phyloP scores from a whole-genome alignment of 805 yeast species.

The Phaffomyces opuntiae region DNA sequence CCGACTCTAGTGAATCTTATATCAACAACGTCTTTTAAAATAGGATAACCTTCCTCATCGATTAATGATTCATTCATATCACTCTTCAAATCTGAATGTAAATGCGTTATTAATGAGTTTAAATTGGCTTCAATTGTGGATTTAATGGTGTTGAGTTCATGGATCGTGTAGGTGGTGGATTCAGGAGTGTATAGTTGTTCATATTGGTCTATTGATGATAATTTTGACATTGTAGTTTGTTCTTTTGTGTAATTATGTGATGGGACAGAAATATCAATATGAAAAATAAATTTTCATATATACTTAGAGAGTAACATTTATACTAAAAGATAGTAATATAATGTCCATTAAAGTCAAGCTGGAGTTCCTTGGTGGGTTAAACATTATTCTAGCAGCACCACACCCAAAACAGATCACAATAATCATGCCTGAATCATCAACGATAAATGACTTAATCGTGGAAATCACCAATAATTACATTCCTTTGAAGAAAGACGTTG shows the following conservation, averaged over 20 bases:
- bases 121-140: background rate
- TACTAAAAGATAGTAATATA: background rate
- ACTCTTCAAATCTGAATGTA: constrained; percentile 1
- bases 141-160: background rate
- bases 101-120: background rate
- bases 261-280: background rate
- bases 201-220: constrained; percentile 2
- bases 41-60: constrained; percentile 76
- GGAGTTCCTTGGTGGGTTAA: constrained; percentile 62
- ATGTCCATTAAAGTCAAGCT: background rate
- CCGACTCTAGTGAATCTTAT: constrained; percentile 55
- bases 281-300: background rate
- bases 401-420: constrained; percentile 49
- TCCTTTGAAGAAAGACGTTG: constrained; percentile 53
- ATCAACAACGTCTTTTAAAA: constrained; percentile 73
- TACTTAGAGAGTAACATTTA: background rate
- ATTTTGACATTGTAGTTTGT: background rate
- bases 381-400: constrained; percentile 51
- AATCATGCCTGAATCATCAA: constrained; percentile 31
- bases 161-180: background rate
- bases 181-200: background rate
- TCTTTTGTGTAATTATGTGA: background rate
- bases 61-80: constrained; percentile 62
- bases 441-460: constrained; percentile 43
- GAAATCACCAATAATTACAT: constrained; percentile 49